Conservation (phyloP, 495 filamentous ascomycete genomes). For the Penicillium paradoxum region DNA sequence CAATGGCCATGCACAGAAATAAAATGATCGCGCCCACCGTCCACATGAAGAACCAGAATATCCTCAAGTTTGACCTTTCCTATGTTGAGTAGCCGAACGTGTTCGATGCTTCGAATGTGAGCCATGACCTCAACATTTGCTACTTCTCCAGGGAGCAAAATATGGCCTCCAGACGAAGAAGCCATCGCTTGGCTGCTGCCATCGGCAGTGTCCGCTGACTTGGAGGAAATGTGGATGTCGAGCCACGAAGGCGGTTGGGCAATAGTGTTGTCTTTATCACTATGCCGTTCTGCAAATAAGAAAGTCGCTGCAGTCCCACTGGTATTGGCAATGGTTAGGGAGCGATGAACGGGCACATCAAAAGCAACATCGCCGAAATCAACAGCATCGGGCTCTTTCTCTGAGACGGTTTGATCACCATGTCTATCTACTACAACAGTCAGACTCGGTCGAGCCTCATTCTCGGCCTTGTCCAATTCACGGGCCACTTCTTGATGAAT, state of each 20-base stretch:
- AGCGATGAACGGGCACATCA: conserved; percentile 56
- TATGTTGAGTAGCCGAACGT: conserved; percentile 69
- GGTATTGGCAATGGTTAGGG: conserved; percentile 86
- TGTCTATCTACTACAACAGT: conserved; percentile 76
- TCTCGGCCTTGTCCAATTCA: conserved; percentile 86
- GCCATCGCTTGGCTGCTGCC: conserved; percentile 24
- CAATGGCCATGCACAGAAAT: conserved; percentile 73
- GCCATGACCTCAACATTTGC: conserved; percentile 62
- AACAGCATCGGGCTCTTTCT: conserved; percentile 52
- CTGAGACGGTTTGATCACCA: conserved; percentile 23
- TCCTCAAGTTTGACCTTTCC: conserved; percentile 65
- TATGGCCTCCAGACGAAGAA: conserved; percentile 41
- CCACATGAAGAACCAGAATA: conserved; percentile 82
- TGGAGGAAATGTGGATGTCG: conserved; percentile 56
- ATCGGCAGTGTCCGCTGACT: conserved; percentile 31
- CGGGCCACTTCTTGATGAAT: conserved; percentile 83
- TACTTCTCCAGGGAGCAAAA: conserved; percentile 78
- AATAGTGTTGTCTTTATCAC: conserved; percentile 37
- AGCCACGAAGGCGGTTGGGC: conserved; percentile 59
- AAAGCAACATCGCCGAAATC: conserved; percentile 72
- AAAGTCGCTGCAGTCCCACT: conserved; percentile 71
- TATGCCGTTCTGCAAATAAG: conserved; percentile 65
- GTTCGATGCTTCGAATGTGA: conserved; percentile 55
- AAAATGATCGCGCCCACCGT: conserved; percentile 85
- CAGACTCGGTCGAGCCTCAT: conserved; percentile 78